These are phyloP conservation scores for Blastomyces percursus DNA, from an alignment of 2,329 filamentous ascomycete species.

Conservation along the genomic window DNA sequence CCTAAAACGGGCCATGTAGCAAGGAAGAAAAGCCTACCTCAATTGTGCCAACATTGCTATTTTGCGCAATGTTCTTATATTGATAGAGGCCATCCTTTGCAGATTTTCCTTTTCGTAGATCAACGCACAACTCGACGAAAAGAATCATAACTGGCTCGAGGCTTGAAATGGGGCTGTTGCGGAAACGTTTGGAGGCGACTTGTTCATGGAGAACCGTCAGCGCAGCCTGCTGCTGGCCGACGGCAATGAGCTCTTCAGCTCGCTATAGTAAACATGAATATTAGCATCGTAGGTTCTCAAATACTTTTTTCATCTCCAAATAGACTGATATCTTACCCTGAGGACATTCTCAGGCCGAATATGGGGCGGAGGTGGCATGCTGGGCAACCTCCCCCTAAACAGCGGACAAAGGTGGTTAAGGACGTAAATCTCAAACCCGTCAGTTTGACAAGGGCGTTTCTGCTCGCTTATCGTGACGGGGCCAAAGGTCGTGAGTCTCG, in stretches of 20 bases:
- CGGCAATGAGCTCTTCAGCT: constrained; percentile 96
- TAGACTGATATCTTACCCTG: constrained; percentile 45
- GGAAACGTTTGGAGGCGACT: constrained; percentile 95
- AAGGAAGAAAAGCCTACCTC: constrained; percentile 49
- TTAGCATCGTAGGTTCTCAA: constrained; percentile 14
- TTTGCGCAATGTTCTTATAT: constrained; percentile 99
- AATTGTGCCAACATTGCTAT: constrained; percentile 96
- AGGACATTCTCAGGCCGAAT: constrained; percentile 99
- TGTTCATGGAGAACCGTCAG: constrained; percentile 95
- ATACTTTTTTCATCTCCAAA: constrained; percentile 5
- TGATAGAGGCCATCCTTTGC: constrained; percentile 98
- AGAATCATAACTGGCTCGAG: constrained; percentile 98
- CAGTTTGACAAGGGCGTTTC: constrained; percentile 1
- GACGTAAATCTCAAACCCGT: not conserved
- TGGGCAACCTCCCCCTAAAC: constrained; percentile 32
- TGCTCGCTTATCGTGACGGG: not conserved
- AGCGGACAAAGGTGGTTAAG: not conserved
- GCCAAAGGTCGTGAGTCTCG: not conserved
- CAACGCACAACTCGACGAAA: constrained; percentile 91
- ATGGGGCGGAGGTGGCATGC: constrained; percentile 88
- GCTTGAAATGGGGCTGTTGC: constrained; percentile 91
- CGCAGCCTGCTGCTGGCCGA: constrained; percentile 84
- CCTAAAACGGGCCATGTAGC: not conserved
- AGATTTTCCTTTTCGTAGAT: constrained; percentile 94
- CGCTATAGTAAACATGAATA: constrained; percentile 40